Conservation (phyloP, 495 filamentous ascomycete genomes). For the Stereocaulon alpinum region DNA sequence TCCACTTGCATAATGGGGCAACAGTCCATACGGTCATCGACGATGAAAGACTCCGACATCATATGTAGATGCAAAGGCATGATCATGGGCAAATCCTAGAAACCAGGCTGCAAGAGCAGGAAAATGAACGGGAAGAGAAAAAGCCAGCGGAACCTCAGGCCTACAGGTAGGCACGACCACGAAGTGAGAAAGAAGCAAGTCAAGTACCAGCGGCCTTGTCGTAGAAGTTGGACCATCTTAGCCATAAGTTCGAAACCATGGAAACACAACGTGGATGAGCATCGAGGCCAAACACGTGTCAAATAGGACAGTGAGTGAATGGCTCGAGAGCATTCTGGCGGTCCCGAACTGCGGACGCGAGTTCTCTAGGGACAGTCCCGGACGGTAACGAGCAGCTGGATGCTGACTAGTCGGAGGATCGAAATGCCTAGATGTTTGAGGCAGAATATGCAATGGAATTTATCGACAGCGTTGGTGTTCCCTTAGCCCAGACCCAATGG, state of each 20-base stretch:
- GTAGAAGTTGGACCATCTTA: not conserved
- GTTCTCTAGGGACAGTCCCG: not conserved
- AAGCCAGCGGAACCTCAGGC: not conserved
- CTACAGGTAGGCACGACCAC: not conserved
- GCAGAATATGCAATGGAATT: too few relatives aligned
- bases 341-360: not conserved
- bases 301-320: not conserved
- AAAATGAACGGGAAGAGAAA: not conserved
- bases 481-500: too few relatives aligned
- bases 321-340: not conserved
- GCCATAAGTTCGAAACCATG: not conserved
- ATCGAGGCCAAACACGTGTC: constrained; percentile 8
- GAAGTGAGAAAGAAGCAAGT: not conserved
- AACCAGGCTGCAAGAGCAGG: not conserved
- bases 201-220: not conserved
- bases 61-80: not conserved
- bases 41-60: not conserved
- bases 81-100: not conserved
- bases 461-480: too few relatives aligned
- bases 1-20: not conserved
- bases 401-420: not conserved
- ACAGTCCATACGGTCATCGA: not conserved
- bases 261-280: not conserved
- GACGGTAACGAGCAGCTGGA: not conserved
- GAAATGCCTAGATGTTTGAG: too few relatives aligned